phyloP scores from a whole-genome alignment of 2,329 filamentous ascomycete genomes.

The Hypomyces perniciosus region DNA sequence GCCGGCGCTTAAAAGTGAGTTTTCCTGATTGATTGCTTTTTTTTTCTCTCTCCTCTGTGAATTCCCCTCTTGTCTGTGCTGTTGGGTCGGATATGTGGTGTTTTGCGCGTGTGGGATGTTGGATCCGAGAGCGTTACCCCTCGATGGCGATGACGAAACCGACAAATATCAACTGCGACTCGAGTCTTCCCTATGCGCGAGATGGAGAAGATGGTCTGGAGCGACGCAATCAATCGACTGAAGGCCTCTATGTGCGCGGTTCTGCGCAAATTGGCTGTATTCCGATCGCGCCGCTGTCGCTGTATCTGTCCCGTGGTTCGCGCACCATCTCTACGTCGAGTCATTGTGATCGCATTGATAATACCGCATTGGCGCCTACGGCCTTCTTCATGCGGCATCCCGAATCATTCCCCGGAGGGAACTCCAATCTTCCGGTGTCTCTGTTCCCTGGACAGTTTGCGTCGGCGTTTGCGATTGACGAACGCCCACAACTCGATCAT shows the following conservation, averaged over 20 bases:
- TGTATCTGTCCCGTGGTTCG: background rate
- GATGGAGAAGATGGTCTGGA: background rate
- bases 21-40: constrained; percentile 13
- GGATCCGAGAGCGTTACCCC: constrained; percentile 13
- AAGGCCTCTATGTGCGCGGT: background rate
- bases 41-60: constrained; percentile 14
- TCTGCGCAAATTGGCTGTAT: background rate
- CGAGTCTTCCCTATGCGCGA: background rate
- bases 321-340: background rate
- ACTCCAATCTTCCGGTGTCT: too few species aligned
- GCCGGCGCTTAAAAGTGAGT: constrained; percentile 51
- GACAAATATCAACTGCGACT: constrained; percentile 1
- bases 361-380: too few species aligned
- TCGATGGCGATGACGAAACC: constrained; percentile 12
- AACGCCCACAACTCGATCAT: too few species aligned
- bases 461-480: too few species aligned
- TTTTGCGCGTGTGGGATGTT: constrained; percentile 11
- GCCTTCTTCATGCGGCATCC: too few species aligned
- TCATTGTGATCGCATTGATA: too few species aligned
- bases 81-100: constrained; percentile 9
- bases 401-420: too few species aligned
- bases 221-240: constrained; percentile 6
- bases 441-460: too few species aligned
- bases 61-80: constrained; percentile 19
- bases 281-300: background rate